phyloP scores from a whole-genome alignment of 805 yeast genomes.

The Myxozyma neglecta region DNA sequence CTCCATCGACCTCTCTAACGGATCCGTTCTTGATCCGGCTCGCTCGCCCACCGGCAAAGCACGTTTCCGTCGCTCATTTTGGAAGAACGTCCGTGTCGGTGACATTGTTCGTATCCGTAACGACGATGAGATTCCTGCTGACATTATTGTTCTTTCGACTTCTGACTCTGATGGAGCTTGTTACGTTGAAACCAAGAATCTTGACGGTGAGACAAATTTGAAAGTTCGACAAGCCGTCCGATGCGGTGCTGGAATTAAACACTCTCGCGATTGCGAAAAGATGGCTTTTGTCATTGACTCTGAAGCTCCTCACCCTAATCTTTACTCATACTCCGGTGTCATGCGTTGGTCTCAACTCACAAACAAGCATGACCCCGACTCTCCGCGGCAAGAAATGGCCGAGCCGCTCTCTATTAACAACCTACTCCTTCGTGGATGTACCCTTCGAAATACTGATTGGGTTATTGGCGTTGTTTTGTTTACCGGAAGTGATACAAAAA shows the following conservation, averaged over 20 bases:
- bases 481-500: constrained; percentile 74
- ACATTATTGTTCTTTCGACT: constrained; percentile 63
- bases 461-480: constrained; percentile 70
- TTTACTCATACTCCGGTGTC: constrained; percentile 68
- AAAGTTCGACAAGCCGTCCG: constrained; percentile 57
- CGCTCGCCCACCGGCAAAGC: constrained; percentile 40
- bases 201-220: constrained; percentile 76
- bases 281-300: constrained; percentile 63
- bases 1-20: constrained; percentile 26
- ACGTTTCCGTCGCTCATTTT: constrained; percentile 52
- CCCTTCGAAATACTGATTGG: constrained; percentile 75
- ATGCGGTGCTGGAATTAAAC: constrained; percentile 55
- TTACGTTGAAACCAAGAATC: constrained; percentile 66
- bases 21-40: constrained; percentile 39
- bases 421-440: constrained; percentile 67
- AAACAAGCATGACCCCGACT: constrained; percentile 40
- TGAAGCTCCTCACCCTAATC: constrained; percentile 67
- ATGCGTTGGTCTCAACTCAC: constrained; percentile 49
- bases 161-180: constrained; percentile 70
- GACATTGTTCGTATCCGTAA: constrained; percentile 66
- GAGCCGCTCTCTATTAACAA: constrained; percentile 67
- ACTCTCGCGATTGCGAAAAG: constrained; percentile 59
- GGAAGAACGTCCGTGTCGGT: constrained; percentile 78
- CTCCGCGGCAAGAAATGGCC: constrained; percentile 34
- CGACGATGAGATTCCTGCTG: constrained; percentile 79